Percentiles rank a stretch among this genome's conserved stretches.
These are phyloP conservation scores for Colletotrichum scovillei DNA, from an alignment of 2,329 filamentous ascomycete genomes.

Conservation along the genomic window DNA sequence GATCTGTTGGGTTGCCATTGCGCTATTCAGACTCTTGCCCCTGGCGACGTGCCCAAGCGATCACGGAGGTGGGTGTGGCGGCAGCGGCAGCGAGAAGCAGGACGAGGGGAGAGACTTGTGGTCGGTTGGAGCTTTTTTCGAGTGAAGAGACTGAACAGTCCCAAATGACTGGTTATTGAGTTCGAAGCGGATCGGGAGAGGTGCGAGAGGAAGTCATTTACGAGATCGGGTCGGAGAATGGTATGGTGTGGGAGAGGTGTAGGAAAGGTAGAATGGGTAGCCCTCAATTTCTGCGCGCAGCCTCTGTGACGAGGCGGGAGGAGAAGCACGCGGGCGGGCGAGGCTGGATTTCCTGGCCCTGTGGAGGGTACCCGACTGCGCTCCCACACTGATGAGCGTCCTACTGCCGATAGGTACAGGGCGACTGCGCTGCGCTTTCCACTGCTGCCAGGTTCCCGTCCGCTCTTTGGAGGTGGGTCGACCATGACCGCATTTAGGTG, in stretches of 20 bases:
- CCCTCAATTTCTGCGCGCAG: constrained; percentile 37
- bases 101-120: neutral
- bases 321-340: constrained; percentile 34
- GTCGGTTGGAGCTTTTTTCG: neutral
- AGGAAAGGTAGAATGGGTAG: constrained; percentile 21
- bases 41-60: constrained; percentile 26
- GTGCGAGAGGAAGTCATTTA: constrained; percentile 27
- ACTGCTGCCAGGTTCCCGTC: neutral
- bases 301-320: constrained; percentile 36
- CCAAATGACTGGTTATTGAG: neutral
- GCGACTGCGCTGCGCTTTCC: neutral
- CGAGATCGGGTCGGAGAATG: neutral
- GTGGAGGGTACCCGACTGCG: no score
- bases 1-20: constrained; percentile 66
- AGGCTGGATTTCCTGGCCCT: constrained; percentile 29
- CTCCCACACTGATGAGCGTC: no score
- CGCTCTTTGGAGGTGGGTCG: constrained; percentile 1
- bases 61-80: constrained; percentile 15
- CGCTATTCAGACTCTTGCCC: constrained; percentile 11
- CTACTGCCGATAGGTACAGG: constrained; percentile 1
- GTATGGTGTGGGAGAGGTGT: constrained; percentile 29
- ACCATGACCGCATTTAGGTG: constrained; percentile 28
- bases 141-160: neutral
- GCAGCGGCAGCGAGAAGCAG: constrained; percentile 5
- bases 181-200: neutral